Evolutionary conservation across 257 asterid genomes (phyloP), one percentile per base, ranked within the genome.

Genomic region (Ilex aquifolium): DNA sequence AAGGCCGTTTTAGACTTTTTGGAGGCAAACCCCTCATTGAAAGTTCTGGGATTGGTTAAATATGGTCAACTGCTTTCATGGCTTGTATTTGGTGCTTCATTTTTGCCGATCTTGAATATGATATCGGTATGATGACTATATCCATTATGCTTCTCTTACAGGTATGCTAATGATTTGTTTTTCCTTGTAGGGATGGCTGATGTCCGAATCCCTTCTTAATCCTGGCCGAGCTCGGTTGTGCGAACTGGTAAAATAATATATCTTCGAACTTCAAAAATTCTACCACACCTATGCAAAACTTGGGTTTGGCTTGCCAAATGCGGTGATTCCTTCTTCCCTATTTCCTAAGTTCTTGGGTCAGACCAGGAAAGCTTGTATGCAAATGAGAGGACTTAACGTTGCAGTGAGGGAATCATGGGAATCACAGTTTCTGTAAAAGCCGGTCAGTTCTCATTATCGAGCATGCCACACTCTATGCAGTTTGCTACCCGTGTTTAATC

Each of bases 181-280:
- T 15, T 71, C 72, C 48, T 67, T 66, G 62, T 85, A 93, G 95
- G 99, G 99, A 40, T 93, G 99, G 99, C 85, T 84, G 68, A 93
- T 93, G 99, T 87, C 98, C 3, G 95, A 92, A 65, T 83, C 97
- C 32, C 86, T 80, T 27, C 95, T 92, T 64, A 92, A 92, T 80
- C 98, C 97, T 39, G 98, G 97, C 52, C 82, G 80, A 82, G 81
- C 95, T 49, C 89, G 97, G 68, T 70, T 92, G 57, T 89, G 95
- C 69, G 85, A 80, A 44, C 36, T 76, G 83, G 76, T 53, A 57
- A 63, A 75, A 66, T 80, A 70, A 70, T 58, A 57, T 42, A 6
- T 42, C 10, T 11, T 42, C 10, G 12, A 42, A 42, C 48, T 6
- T 8, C 42, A 36, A 4, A 4, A 36, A 36, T 14, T 10, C 52